phyloP scores from a whole-genome alignment of 1,284 basidiomycete genomes.

The Mycena citricolor region DNA sequence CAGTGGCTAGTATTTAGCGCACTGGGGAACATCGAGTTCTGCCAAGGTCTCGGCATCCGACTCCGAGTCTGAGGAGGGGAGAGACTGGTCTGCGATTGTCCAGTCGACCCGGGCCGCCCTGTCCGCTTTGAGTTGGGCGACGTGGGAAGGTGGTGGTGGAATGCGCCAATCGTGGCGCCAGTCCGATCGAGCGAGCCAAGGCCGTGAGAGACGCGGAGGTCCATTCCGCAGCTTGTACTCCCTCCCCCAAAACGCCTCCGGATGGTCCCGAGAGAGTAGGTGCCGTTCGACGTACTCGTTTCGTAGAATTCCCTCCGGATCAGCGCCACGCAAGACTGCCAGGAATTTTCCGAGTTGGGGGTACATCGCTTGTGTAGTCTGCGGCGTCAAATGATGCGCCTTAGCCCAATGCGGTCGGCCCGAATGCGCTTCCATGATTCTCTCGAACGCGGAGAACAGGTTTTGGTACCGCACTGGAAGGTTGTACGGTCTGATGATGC shows the following conservation, averaged over 20 bases:
- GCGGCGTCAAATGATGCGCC: constrained; percentile 76
- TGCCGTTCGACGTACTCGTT: constrained; percentile 80
- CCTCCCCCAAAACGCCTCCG: constrained; percentile 25
- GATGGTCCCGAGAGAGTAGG: constrained; percentile 54
- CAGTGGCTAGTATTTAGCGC: too few relatives aligned
- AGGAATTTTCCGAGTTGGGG: constrained; percentile 85
- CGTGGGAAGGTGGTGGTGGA: too few relatives aligned
- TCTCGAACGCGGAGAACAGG: constrained; percentile 82
- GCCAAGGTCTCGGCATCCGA: too few relatives aligned
- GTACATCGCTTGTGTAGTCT: constrained; percentile 69
- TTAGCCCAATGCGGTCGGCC: constrained; percentile 99
- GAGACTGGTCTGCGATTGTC: too few relatives aligned
- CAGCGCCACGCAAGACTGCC: constrained; percentile 63
- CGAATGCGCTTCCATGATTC: constrained; percentile 68
- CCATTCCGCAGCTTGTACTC: too few relatives aligned
- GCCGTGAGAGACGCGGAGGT: too few relatives aligned
- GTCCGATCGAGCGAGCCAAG: too few relatives aligned
- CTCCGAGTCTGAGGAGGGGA: too few relatives aligned
- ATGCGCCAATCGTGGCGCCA: too few relatives aligned
- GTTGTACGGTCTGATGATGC: constrained; percentile 76
- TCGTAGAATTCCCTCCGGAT: constrained; percentile 80
- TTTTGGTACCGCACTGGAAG: constrained; percentile 83
- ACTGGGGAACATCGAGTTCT: too few relatives aligned
- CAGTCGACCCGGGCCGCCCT: too few relatives aligned
- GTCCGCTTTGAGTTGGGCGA: too few relatives aligned